Evolutionary conservation across 176 grass and related monocot species (phyloP), one percentile per base, ranked within the genome.

Genomic region (Carex cristatella): DNA sequence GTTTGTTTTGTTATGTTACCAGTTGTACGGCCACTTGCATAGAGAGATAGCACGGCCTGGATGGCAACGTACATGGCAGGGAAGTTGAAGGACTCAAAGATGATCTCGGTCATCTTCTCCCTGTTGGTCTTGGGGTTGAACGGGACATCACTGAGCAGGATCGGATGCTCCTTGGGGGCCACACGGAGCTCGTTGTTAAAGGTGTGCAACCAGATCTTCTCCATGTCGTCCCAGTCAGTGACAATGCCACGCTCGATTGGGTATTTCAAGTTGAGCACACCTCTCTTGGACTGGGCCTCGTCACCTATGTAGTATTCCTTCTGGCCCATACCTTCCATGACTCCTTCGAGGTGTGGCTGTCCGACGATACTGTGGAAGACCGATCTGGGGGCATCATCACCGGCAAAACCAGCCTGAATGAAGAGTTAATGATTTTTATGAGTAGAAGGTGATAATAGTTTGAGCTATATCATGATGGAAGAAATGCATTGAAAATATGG

Each of bases 191-290:
- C 23, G 0, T 93, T 91, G 3, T 95, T 95, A 88, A 95, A 95
- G 3, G 91, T 95, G 85, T 95, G 91, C 88, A 90, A 87, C 91
- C 94, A 95, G n/a, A 95, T 95, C 48, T 93, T 93, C 86, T 96
- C 91, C 94, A 96, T 96, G 75, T 93, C 89, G 38, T 96, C 94
- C 94, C 94, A 96, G 75, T 96, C 93, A 2, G 32, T 33, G 32
- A 33, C 32, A 1, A 33, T 33, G 32, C 32, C 32, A 33, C 2
- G 32, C 32, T 33, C 32, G 32, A 33, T 33, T 33, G 32, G 32
- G 32, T 33, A 33, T 33, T 33, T 33, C 32, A 33, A 33, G 32
- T 1, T 33, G 32, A 33, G 32, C 32, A 33, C 2, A 33, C 32
- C 32, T 33, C 32, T 33, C 32, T 33, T 33, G 32, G 32, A 33